Evolutionary conservation across 306 rosid genomes (phyloP).

Genomic region (Luffa acutangula): DNA sequence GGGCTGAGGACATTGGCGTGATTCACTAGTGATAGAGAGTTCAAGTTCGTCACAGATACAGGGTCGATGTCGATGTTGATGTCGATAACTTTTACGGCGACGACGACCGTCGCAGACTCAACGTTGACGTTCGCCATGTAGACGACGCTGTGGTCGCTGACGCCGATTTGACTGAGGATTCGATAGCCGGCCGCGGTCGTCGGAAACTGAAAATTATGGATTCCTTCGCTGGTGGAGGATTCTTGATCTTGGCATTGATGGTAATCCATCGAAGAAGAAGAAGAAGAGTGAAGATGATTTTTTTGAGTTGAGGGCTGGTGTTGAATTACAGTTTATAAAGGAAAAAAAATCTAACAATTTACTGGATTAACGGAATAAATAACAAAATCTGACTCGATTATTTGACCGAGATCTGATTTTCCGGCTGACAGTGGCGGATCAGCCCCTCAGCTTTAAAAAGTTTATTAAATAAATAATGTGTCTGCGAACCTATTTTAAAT

Average conservation of each 20-base stretch:
- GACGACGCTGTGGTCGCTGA: constrained; percentile 30
- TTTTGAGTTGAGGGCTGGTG: no score
- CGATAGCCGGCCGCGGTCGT: constrained; percentile 23
- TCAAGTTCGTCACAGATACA: constrained; percentile 23
- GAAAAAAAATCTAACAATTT: no score
- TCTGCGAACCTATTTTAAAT: no score
- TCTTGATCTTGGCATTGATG: neutral
- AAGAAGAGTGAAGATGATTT: no score
- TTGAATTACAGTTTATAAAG: no score
- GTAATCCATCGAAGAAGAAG: neutral
- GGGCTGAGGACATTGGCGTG: constrained; percentile 49
- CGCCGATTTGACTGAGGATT: constrained; percentile 33
- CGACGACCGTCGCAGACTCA: constrained; percentile 4
- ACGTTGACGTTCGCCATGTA: constrained; percentile 42
- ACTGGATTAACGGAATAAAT: no score
- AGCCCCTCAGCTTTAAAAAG: no score
- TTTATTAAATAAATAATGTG: no score
- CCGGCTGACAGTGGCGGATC: no score
- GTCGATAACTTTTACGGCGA: constrained; percentile 54
- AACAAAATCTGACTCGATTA: no score
- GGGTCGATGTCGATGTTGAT: constrained; percentile 28
- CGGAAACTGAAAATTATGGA: constrained; percentile 28
- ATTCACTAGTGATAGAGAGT: constrained; percentile 26
- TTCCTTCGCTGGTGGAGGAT: neutral
- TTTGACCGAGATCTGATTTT: no score